Percentiles rank a stretch among this genome's conserved stretches.
These are phyloP conservation scores for Ceratopteris richardii DNA, from an alignment of 75 land plant species.

Conservation along the genomic window DNA sequence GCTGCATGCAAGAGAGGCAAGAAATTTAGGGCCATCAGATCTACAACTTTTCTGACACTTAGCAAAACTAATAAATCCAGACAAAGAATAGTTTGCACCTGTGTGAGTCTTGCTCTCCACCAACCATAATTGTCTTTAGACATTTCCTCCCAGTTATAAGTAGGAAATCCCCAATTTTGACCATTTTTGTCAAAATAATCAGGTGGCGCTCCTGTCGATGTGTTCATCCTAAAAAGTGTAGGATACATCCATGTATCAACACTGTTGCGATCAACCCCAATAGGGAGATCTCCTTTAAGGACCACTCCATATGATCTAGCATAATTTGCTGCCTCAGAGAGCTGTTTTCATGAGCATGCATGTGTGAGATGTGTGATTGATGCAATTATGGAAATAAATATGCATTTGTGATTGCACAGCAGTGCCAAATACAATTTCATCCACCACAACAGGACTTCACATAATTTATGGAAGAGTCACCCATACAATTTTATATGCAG, in stretches of 20 bases:
- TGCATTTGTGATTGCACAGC: too few relatives aligned
- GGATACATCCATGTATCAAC: slow-evolving; percentile 99
- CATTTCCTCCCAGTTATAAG: slow-evolving; percentile 99
- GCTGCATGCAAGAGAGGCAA: too few relatives aligned
- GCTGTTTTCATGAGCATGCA: slow-evolving; percentile 23
- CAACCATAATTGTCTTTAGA: slow-evolving; percentile 95
- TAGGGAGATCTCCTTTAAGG: slow-evolving; percentile 92
- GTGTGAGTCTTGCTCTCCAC: slow-evolving; percentile 92
- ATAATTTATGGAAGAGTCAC: too few relatives aligned
- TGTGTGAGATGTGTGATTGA: neutral
- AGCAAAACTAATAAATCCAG: too few relatives aligned
- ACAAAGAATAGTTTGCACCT: too few relatives aligned
- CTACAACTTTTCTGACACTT: too few relatives aligned
- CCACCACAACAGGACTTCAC: too few relatives aligned
- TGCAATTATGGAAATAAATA: too few relatives aligned
- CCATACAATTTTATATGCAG: too few relatives aligned
- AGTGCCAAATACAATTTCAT: too few relatives aligned
- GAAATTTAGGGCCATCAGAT: too few relatives aligned
- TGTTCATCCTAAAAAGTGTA: slow-evolving; percentile 89
- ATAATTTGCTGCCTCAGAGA: slow-evolving; percentile 84
- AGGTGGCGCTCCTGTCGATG: slow-evolving; percentile 97
- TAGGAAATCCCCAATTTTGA: slow-evolving; percentile 99
- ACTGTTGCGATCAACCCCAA: slow-evolving; percentile 91
- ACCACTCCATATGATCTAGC: slow-evolving; percentile 73
- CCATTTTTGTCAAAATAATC: slow-evolving; percentile 99